These are phyloP conservation scores for Wilhelminamyces savonicus DNA, from an alignment of 805 yeast species.

Conservation along the genomic window DNA sequence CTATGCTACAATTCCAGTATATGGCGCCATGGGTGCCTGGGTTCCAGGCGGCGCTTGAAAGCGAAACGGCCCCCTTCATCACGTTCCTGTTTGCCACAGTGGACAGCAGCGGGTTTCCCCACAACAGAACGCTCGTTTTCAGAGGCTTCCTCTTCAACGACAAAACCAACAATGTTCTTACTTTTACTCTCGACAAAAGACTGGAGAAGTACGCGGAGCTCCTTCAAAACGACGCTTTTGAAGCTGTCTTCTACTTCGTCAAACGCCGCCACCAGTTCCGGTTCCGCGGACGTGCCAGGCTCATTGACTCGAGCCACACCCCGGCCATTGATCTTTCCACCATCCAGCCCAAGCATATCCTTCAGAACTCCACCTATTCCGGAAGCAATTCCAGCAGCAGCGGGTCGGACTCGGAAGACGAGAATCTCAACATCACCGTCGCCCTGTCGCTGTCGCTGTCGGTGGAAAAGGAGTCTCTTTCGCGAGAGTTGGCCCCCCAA, in stretches of 20 bases:
- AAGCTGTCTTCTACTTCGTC: slow-evolving; percentile 71
- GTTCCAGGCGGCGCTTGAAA: slow-evolving; percentile 47
- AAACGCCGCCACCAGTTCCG: slow-evolving; percentile 62
- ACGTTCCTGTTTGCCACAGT: slow-evolving; percentile 67
- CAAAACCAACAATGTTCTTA: slow-evolving; percentile 56
- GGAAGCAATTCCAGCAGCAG: slow-evolving; percentile 3
- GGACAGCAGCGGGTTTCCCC: slow-evolving; percentile 48
- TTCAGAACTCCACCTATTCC: slow-evolving; percentile 12
- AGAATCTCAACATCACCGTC: background rate
- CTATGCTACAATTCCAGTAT: slow-evolving; percentile 25
- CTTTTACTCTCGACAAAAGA: slow-evolving; percentile 68
- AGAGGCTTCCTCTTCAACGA: slow-evolving; percentile 75
- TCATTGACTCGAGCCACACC: slow-evolving; percentile 24
- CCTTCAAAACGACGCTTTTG: slow-evolving; percentile 49
- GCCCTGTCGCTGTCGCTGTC: too few relatives aligned
- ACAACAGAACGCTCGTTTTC: slow-evolving; percentile 61
- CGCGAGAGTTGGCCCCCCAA: slow-evolving; percentile 6
- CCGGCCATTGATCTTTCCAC: slow-evolving; percentile 28
- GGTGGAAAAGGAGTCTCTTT: background rate
- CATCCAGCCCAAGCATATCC: slow-evolving; percentile 20
- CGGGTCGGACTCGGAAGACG: slow-evolving; percentile 8
- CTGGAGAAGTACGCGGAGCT: slow-evolving; percentile 56
- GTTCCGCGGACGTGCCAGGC: slow-evolving; percentile 58
- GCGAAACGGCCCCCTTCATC: slow-evolving; percentile 45
- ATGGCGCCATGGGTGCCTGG: slow-evolving; percentile 76